Percentiles rank a stretch among this genome's conserved stretches.
phyloP scores from a whole-genome alignment of 2,329 filamentous ascomycete genomes.

The Coleophoma eucalyptorum region DNA sequence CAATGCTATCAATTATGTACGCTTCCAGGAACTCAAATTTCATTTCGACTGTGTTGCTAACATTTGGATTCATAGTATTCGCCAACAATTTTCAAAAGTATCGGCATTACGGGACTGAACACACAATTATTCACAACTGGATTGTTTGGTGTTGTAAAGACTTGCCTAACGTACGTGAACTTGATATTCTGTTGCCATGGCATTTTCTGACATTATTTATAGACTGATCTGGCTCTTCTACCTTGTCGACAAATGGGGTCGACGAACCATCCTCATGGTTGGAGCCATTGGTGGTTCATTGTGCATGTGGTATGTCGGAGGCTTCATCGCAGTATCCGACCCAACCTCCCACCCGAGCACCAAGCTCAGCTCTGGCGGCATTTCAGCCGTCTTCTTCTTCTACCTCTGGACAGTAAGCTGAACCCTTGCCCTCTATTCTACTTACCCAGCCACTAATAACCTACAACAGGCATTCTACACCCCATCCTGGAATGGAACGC shows the following conservation, averaged over 20 bases:
- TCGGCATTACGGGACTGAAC: constrained; percentile 53
- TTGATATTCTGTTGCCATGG: background rate
- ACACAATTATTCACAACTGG: constrained; percentile 64
- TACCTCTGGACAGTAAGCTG: constrained; percentile 60
- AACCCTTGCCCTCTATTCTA: too few relatives aligned
- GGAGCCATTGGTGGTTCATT: constrained; percentile 58
- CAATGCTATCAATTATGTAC: constrained; percentile 70
- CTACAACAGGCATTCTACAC: constrained; percentile 51
- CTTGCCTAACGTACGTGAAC: constrained; percentile 44
- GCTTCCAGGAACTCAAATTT: too few relatives aligned
- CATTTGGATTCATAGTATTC: constrained; percentile 37
- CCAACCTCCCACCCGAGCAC: constrained; percentile 28
- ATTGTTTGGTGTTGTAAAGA: constrained; percentile 76
- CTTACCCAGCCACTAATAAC: too few relatives aligned
- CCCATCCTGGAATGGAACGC: constrained; percentile 68
- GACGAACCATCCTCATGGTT: constrained; percentile 61
- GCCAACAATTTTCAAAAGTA: constrained; percentile 63
- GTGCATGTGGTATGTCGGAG: constrained; percentile 63
- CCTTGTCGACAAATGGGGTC: constrained; percentile 61
- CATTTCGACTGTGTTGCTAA: too few relatives aligned
- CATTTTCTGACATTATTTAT: too few relatives aligned
- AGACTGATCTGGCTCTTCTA: constrained; percentile 63
- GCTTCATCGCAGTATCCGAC: constrained; percentile 50
- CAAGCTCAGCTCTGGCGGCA: constrained; percentile 42
- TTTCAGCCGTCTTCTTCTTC: constrained; percentile 66